Percentiles rank a stretch among this genome's conserved stretches.
Conservation (phyloP, 768 basidiomycete genomes). For the Tricholoma hemisulphureum region DNA sequence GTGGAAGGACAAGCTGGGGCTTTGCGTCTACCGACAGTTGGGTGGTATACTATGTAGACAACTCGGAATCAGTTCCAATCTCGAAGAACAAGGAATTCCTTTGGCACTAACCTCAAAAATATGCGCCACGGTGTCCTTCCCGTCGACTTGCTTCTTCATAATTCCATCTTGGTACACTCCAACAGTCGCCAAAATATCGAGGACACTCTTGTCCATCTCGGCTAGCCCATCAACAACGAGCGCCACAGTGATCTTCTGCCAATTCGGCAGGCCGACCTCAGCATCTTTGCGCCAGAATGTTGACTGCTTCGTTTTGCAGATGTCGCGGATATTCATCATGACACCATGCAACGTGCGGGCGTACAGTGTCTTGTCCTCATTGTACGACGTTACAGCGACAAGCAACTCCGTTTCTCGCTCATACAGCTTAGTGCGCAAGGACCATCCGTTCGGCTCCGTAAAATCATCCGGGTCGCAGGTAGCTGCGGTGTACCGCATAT, state of each 20-base stretch:
- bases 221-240: slow-evolving; percentile 91
- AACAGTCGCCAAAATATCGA: slow-evolving; percentile 84
- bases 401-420: slow-evolving; percentile 88
- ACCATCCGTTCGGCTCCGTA: slow-evolving; percentile 73
- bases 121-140: slow-evolving; percentile 87
- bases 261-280: slow-evolving; percentile 80
- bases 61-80: not conserved
- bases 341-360: slow-evolving; percentile 91
- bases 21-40: slow-evolving; percentile 91
- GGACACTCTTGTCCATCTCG: slow-evolving; percentile 91
- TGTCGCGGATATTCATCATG: slow-evolving; percentile 96
- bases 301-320: slow-evolving; percentile 92
- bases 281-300: slow-evolving; percentile 86
- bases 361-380: slow-evolving; percentile 88
- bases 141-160: slow-evolving; percentile 91
- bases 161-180: slow-evolving; percentile 94
- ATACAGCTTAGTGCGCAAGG: slow-evolving; percentile 83
- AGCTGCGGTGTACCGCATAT: slow-evolving; percentile 93
- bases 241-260: slow-evolving; percentile 90
- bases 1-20: slow-evolving; percentile 88
- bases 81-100: not conserved
- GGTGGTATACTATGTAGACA: slow-evolving; percentile 78
- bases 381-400: slow-evolving; percentile 92
- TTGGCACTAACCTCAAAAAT: slow-evolving; percentile 79
- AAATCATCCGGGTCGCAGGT: slow-evolving; percentile 92